Conservation (phyloP, 2,329 filamentous ascomycete genomes). For the Colletotrichum chlorophyti region DNA sequence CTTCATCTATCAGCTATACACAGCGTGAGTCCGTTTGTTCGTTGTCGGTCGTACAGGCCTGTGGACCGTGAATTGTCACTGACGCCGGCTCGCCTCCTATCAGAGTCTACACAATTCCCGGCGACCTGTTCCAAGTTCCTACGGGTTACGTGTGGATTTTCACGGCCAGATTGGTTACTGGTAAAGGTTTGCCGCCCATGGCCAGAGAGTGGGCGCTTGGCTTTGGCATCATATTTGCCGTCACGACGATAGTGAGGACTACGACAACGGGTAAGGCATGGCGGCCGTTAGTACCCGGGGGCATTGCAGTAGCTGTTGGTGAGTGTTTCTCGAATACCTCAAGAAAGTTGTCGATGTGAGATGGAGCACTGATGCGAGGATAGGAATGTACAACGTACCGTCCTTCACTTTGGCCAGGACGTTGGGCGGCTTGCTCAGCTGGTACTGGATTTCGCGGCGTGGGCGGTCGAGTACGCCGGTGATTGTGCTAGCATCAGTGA, state of each 20-base stretch:
- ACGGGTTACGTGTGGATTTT: conserved; percentile 98
- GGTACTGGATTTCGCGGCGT: conserved; percentile 74
- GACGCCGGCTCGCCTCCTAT: background rate
- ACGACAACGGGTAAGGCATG: conserved; percentile 62
- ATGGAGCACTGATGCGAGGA: background rate
- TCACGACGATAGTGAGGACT: conserved; percentile 75
- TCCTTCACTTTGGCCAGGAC: conserved; percentile 92
- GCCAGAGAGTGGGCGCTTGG: conserved; percentile 80
- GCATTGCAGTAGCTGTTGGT: conserved; percentile 95
- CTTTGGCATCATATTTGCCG: conserved; percentile 76
- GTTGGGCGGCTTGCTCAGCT: conserved; percentile 75
- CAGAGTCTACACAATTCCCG: conserved; percentile 86
- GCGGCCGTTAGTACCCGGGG: conserved; percentile 83
- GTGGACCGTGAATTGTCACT: background rate
- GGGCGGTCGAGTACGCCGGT: conserved; percentile 71
- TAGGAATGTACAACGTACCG: conserved; percentile 96
- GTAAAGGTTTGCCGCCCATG: conserved; percentile 84
- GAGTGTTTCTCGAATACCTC: conserved; percentile 29
- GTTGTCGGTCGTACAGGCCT: background rate
- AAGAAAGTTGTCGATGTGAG: background rate
- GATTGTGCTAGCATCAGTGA: conserved; percentile 81
- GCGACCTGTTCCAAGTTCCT: conserved; percentile 89
- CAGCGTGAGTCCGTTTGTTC: conserved; percentile 50
- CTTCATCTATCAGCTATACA: conserved; percentile 88
- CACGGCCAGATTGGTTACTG: conserved; percentile 90